These are phyloP conservation scores for Psilocybe cyanescens DNA, from an alignment of 768 basidiomycete species.

Conservation along the genomic window DNA sequence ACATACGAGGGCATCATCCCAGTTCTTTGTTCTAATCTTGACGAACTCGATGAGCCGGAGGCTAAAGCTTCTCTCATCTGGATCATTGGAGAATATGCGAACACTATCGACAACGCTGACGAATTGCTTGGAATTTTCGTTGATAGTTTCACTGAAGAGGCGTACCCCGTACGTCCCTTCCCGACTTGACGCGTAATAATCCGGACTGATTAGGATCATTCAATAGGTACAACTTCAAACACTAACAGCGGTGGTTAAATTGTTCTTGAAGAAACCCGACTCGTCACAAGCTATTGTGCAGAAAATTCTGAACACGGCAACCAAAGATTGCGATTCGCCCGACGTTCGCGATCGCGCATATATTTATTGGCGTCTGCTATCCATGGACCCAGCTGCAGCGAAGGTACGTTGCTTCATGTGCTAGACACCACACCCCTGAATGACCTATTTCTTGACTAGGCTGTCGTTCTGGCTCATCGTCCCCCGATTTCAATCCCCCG, in stretches of 20 bases:
- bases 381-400: slow-evolving; percentile 93
- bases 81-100: slow-evolving; percentile 99
- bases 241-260: slow-evolving; percentile 94
- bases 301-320: slow-evolving; percentile 89
- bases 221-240: slow-evolving; percentile 74
- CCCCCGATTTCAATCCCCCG: slow-evolving; percentile 94
- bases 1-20: slow-evolving; percentile 98
- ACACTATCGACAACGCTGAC: slow-evolving; percentile 96
- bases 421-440: not conserved
- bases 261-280: slow-evolving; percentile 95
- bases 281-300: slow-evolving; percentile 92
- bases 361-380: slow-evolving; percentile 95
- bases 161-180: slow-evolving; percentile 69
- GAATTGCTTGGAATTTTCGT: slow-evolving; percentile 91
- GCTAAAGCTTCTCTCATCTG: slow-evolving; percentile 98
- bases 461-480: slow-evolving; percentile 87
- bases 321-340: slow-evolving; percentile 95
- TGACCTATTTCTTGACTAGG: slow-evolving; percentile 30
- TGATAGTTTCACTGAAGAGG: slow-evolving; percentile 92
- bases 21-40: slow-evolving; percentile 90
- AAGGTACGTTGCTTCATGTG: slow-evolving; percentile 58
- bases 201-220: not conserved
- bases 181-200: not conserved
- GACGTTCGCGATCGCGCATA: slow-evolving; percentile 97
- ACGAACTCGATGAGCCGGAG: slow-evolving; percentile 97